Base-by-base conservation (phyloP, 208 protist species). In the Herpetomonas samuelpessoai region DNA sequence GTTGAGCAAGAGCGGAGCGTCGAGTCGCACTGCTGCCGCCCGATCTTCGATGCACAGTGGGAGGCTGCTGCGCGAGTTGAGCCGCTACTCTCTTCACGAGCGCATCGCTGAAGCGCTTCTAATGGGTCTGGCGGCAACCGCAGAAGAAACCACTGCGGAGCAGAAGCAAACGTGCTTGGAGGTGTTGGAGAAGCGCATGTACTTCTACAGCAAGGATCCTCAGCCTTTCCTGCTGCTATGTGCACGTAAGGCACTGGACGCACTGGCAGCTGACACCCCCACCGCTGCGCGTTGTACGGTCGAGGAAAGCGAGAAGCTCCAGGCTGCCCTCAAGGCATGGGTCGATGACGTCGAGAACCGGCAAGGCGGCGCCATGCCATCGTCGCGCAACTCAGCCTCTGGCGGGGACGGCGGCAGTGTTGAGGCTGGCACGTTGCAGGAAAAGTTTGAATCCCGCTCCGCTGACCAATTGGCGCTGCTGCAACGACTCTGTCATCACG, bases 41-140 rank as follows among this genome's bases (percentile, higher is more conserved):
- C 82, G 78, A 22, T 74, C 73, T 14, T 91, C 84, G 4, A 83
- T 90, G 62, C 86, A 91, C 55, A 83, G 77, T 41, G 82, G 79
- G n/a, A 79, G 83, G 18, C 75, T 96, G 14, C 68, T 84, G 38
- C 76, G 83, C 0, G 86, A 93, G 73, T 74, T 96, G 47, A 86
- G 78, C 48, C 83, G 84, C 56, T 86, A 79, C 68, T 96, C 90
- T 1, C 69, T 85, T n/a, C 90, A 96, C 57, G 90, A 96, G 68
- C 65, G 66, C 41, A 74, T 96, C 38, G 79, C 90, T 3, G 70
- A 77, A 47, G 76, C 80, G 22, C 55, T 96, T 3, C 64, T 93
- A 27, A 41, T 88, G n/a, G 80, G 88, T 46, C 26, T 96, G 44
- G 65, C 74, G n/a, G 27, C 62, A 30, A 76, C 71, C 1, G 49